Evolutionary conservation across 176 grass and related monocot genomes (phyloP), one percentile per base, ranked within the genome.

Genomic region (Poa pratensis): DNA sequence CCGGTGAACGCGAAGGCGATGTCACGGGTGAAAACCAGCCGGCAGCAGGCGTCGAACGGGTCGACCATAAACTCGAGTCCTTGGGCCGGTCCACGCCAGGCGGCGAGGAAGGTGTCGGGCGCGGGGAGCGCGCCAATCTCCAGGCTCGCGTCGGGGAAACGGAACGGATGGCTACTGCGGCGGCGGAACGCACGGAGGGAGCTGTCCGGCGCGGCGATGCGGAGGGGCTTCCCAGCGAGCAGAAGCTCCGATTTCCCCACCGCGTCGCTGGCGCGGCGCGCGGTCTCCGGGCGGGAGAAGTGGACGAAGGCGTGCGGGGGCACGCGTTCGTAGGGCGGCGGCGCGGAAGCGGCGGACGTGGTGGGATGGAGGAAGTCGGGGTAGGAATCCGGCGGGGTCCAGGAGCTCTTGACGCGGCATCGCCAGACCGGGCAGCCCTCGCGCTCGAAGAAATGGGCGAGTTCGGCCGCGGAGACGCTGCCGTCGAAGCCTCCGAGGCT

Each of bases 321-420:
- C 7, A 98, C 93, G 85, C 78, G 89, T 0, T 55, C 80, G 78
- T 84, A 87, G 16, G 74, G 80, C n/a, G 85, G 89, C 42, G 66
- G 72, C 28, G 73, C 79, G 23, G 7, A 12, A 18, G 18, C 11
- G 53, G 74, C n/a, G 5, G 55, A 5, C 3, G 19, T 34, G 9
- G 20, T 16, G 12, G 83, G 74, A 18, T 66, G 59, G n/a, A 83
- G 61, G 74, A 92, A 93, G 80, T 92, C 82, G 11, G 93, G 93
- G 61, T 75, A 73, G 2, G 96, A 88, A 9, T 93, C 83, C 22
- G 68, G 93, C 75, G 96, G 96, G 8, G 89, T 95, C 87, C 86
- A 90, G 62, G 93, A 95, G 22, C 82, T 90, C 93, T 98, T 98
- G 76, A 95, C 89, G 34, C 91, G 87, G 85, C 96, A 98, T 9